These are phyloP conservation scores for Penicillium daleae DNA, from an alignment of 495 filamentous ascomycete species.

Conservation along the genomic window DNA sequence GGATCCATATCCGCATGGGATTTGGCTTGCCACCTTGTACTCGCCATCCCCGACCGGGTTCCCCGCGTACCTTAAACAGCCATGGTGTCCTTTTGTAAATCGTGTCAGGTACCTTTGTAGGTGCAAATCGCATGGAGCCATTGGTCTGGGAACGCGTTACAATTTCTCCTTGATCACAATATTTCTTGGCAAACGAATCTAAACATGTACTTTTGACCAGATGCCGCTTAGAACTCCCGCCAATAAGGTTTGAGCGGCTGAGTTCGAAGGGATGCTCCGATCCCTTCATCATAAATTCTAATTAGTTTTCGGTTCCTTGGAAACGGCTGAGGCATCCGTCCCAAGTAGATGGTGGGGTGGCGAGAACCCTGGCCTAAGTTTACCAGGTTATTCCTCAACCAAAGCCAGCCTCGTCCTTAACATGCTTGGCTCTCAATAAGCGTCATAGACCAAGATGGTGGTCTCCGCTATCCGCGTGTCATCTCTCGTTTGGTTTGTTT, in stretches of 20 bases:
- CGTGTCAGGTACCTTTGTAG: neutral
- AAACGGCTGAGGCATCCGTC: neutral
- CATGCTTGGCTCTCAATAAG: neutral
- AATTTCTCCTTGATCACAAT: neutral
- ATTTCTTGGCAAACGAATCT: neutral
- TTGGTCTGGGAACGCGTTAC: neutral
- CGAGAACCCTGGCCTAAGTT: neutral
- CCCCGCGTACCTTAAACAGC: conserved; percentile 3
- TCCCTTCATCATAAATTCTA: neutral
- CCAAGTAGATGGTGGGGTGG: neutral
- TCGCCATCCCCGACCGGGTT: neutral
- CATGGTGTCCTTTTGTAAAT: too few species aligned
- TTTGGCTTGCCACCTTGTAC: neutral
- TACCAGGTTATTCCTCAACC: neutral
- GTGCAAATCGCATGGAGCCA: neutral
- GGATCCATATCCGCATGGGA: too few species aligned
- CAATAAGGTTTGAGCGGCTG: neutral
- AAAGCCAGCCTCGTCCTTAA: neutral
- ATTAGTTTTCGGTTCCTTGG: neutral
- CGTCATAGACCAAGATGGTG: neutral
- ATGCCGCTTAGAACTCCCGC: neutral
- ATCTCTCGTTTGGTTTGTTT: neutral
- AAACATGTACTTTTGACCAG: neutral
- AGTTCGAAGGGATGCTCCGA: neutral
- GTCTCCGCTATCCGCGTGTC: neutral